A percentile compares a stretch with the other conserved stretches of the same genome.
Conservation (phyloP, 2,329 filamentous ascomycete species). For the Ascomycota sp. region DNA sequence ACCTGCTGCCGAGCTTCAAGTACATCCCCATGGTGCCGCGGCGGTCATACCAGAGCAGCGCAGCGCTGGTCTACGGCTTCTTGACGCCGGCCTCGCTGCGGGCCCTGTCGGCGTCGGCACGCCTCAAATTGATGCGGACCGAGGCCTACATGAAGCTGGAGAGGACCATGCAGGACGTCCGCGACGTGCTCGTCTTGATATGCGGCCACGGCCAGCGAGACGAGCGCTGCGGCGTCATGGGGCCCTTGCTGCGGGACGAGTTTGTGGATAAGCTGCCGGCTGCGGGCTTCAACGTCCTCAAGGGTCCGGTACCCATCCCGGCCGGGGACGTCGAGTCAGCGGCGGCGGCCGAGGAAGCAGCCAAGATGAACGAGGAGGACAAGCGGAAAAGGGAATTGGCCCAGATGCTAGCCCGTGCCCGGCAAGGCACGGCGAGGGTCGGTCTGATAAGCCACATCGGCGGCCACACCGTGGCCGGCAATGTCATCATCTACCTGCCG, state of each 20-base stretch:
- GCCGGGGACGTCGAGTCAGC: neutral
- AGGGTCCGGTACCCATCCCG: constrained; percentile 19
- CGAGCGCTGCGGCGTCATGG: constrained; percentile 57
- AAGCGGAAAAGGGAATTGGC: constrained; percentile 5
- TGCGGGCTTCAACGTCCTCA: constrained; percentile 25
- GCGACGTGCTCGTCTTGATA: constrained; percentile 56
- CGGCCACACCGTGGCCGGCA: constrained; percentile 69
- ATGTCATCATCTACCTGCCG: constrained; percentile 62
- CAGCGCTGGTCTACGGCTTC: constrained; percentile 40
- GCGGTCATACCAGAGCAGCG: constrained; percentile 29
- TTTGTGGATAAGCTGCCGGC: constrained; percentile 39
- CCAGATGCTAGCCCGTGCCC: too few relatives aligned
- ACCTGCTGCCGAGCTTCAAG: constrained; percentile 65
- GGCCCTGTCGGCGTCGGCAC: too few relatives aligned
- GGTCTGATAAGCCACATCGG: constrained; percentile 60
- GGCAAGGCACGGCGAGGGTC: constrained; percentile 26
- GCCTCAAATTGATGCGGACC: constrained; percentile 15
- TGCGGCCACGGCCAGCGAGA: constrained; percentile 77
- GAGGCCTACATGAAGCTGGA: constrained; percentile 29
- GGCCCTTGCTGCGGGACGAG: constrained; percentile 46
- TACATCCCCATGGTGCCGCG: constrained; percentile 52
- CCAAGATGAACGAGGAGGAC: constrained; percentile 1
- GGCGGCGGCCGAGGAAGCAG: too few relatives aligned
- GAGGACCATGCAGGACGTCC: constrained; percentile 33
- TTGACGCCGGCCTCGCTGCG: constrained; percentile 32